Evolutionary conservation across 2,329 filamentous ascomycete species (phyloP).

Genomic region (Beauveria varroae): DNA sequence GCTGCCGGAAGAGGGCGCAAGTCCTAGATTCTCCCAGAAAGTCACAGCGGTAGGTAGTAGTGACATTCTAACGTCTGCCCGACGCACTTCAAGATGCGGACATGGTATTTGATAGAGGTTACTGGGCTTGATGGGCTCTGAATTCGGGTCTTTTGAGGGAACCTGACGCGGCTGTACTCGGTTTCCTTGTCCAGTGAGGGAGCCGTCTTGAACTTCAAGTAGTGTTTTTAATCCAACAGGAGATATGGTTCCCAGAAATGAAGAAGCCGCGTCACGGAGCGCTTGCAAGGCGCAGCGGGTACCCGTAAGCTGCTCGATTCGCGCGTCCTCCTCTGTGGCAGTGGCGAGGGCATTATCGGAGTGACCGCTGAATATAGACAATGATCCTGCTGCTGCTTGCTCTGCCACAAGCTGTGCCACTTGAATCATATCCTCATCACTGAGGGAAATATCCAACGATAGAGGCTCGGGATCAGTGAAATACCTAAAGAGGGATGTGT

Average conservation of each 20-base stretch:
- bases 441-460: slow-evolving; percentile 34
- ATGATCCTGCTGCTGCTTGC: slow-evolving; percentile 51
- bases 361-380: slow-evolving; percentile 27
- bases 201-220: slow-evolving; percentile 50
- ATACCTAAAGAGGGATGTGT: slow-evolving; percentile 45
- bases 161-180: slow-evolving; percentile 43
- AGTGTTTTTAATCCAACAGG: slow-evolving; percentile 38
- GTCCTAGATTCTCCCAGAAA: slow-evolving; percentile 76
- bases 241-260: slow-evolving; percentile 32
- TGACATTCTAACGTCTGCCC: slow-evolving; percentile 62
- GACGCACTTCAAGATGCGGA: slow-evolving; percentile 65
- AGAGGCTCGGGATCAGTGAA: slow-evolving; percentile 54
- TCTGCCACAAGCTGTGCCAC: slow-evolving; percentile 66
- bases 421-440: slow-evolving; percentile 56
- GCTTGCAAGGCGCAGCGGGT: slow-evolving; percentile 42
- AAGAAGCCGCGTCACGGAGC: slow-evolving; percentile 37
- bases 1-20: slow-evolving; percentile 60
- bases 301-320: slow-evolving; percentile 34
- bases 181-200: slow-evolving; percentile 43
- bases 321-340: slow-evolving; percentile 22
- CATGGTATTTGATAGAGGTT: slow-evolving; percentile 56
- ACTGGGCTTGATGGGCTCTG: slow-evolving; percentile 41
- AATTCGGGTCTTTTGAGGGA: slow-evolving; percentile 31
- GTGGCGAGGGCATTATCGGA: slow-evolving; percentile 12
- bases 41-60: slow-evolving; percentile 65